Percentiles rank a stretch among this genome's conserved stretches.
Evolutionary conservation across 2,329 filamentous ascomycete genomes (phyloP).

Genomic region (Nigrospora osmanthi): DNA sequence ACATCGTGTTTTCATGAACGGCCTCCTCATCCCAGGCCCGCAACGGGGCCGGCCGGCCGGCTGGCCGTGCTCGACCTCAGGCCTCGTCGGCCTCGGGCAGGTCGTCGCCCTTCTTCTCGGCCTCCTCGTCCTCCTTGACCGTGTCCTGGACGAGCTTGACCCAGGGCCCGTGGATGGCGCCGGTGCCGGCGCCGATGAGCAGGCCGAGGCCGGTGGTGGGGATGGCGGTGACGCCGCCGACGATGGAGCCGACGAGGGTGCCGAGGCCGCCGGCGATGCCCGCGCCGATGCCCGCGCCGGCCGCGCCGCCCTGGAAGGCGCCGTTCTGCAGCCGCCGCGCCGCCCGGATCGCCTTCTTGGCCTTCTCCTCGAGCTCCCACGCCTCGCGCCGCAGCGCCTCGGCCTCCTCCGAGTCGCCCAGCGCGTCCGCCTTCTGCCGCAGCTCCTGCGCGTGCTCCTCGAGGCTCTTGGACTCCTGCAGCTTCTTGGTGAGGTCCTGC

Average conservation of each 20-base stretch:
- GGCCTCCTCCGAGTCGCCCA: slow-evolving; percentile 14
- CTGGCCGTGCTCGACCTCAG: no score
- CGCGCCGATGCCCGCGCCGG: slow-evolving; percentile 23
- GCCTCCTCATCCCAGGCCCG: no score
- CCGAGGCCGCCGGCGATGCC: slow-evolving; percentile 22
- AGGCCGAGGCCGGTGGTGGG: slow-evolving; percentile 22
- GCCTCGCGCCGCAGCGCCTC: slow-evolving; percentile 19
- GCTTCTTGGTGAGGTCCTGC: slow-evolving; percentile 18
- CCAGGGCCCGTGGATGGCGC: slow-evolving; percentile 23
- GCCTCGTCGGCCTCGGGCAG: background rate
- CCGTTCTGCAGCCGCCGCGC: slow-evolving; percentile 21
- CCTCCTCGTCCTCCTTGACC: slow-evolving; percentile 6
- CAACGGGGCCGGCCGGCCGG: no score
- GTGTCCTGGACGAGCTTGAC: slow-evolving; percentile 19
- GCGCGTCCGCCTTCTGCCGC: slow-evolving; percentile 16
- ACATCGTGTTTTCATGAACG: no score
- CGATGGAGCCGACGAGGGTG: slow-evolving; percentile 18
- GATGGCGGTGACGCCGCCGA: slow-evolving; percentile 20
- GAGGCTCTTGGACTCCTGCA: slow-evolving; percentile 20
- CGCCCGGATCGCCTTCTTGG: slow-evolving; percentile 19
- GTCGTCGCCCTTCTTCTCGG: background rate
- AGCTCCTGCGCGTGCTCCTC: slow-evolving; percentile 18
- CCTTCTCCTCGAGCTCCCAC: slow-evolving; percentile 19
- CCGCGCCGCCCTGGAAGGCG: slow-evolving; percentile 22
- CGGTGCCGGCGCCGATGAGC: slow-evolving; percentile 20